Percentiles rank a stretch among this genome's conserved stretches.
These are phyloP conservation scores for Spongiforma sp. DNA, from an alignment of 1,284 basidiomycete species.

Conservation along the genomic window DNA sequence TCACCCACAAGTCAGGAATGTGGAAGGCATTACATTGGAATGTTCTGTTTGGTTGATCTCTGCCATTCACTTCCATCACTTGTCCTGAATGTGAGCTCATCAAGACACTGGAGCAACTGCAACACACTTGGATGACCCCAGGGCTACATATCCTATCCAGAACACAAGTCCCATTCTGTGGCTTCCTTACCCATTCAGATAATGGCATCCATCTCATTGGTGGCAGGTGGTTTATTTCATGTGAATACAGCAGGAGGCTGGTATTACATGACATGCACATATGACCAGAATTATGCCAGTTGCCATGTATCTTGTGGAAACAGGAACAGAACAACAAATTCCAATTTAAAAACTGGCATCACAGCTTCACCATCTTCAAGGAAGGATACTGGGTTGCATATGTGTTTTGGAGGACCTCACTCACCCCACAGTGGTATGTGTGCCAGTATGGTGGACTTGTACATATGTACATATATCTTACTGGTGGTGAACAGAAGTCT, in stretches of 20 bases:
- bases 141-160: background rate
- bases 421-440: background rate
- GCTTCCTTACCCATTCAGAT: background rate
- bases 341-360: background rate
- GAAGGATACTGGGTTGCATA: background rate
- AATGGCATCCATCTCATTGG: background rate
- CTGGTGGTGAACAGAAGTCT: background rate
- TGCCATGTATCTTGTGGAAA: background rate
- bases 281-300: background rate
- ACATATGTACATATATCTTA: too few relatives aligned
- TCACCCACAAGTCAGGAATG: background rate
- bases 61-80: background rate
- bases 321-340: background rate
- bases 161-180: background rate
- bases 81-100: background rate
- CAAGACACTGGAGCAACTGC: background rate
- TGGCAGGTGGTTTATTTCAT: background rate
- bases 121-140: background rate
- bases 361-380: background rate
- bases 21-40: background rate
- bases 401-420: background rate
- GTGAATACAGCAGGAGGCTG: background rate
- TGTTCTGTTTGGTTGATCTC: background rate
- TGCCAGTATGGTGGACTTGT: background rate
- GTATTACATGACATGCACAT: background rate